Evolutionary conservation across 345 rosid genomes (phyloP), one percentile per base, ranked within the genome.

Genomic region (Jatropha curcas): DNA sequence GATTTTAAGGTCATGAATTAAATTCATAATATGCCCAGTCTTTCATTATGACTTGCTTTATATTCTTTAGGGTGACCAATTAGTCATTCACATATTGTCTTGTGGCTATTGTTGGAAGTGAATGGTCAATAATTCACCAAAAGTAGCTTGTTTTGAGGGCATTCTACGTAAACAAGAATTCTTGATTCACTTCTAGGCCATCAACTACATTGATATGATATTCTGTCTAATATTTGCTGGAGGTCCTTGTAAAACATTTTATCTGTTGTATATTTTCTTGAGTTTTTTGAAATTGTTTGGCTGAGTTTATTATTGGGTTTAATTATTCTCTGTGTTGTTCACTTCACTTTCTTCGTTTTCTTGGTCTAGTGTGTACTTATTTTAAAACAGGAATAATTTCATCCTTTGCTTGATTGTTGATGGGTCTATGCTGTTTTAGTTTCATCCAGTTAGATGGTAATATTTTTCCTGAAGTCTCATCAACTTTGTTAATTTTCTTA

Each of bases 161-260:
- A 39, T n/a, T 64, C 10, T 13, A 0, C 5, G 34, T 64, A 52
- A 43, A 64, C 11, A 25, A 13, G 30, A 37, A 25, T 45, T 19
- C n/a, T 53, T 5, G 4, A 51, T 66, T 71, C 12, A 22, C 12
- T 6, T 16, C 24, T 6, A 64, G 71, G 82, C 75, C 52, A 64
- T 57, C 67, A 74, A 59, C 75, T 75, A 56, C 68, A 84, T 70
- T 77, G 20, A 58, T 12, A 48, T 65, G n/a, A 8, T 24, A 43
- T 53, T 14, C 10, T 35, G 16, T 9, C 22, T n/a, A 19, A 19
- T 20, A 59, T 19, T 70, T 34, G 5, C 35, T 56, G 20, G 13
- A 6, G 37, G 11, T 31, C 64, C n/a, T n/a, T n/a, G n/a, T n/a
- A n/a, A n/a, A 61, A 16, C 10, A 20, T 16, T 12, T 60, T 60